phyloP scores from a whole-genome alignment of 768 basidiomycete species.

The Austroboletus eburneus region DNA sequence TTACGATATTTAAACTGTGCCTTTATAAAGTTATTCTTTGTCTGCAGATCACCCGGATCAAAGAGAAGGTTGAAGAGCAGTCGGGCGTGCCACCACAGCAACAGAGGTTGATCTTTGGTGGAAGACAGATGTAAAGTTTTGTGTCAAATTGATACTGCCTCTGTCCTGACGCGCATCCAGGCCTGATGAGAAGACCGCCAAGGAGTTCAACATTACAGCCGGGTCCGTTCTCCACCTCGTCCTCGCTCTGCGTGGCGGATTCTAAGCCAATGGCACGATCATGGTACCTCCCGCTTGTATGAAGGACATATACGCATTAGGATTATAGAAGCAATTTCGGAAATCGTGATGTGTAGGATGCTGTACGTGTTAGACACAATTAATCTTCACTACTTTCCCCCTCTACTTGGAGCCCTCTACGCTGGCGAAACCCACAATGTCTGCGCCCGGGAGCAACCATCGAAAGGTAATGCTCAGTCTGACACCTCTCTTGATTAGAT shows the following conservation, averaged over 20 bases:
- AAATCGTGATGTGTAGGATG: conserved; percentile 10
- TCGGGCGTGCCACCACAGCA: conserved; percentile 96
- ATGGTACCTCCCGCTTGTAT: conserved; percentile 1
- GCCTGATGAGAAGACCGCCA: conserved; percentile 88
- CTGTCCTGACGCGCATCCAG: conserved; percentile 37
- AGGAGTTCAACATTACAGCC: conserved; percentile 76
- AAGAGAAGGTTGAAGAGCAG: conserved; percentile 98
- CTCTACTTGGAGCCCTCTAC: too few relatives aligned
- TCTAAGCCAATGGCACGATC: conserved; percentile 30
- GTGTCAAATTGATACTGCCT: background rate
- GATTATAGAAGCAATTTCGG: conserved; percentile 22
- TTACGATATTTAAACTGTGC: background rate
- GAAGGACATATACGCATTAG: conserved; percentile 18
- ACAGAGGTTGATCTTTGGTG: conserved; percentile 89
- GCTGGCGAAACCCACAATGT: conserved; percentile 78
- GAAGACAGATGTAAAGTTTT: conserved; percentile 81
- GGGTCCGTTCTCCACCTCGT: conserved; percentile 93
- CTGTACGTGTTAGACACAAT: conserved; percentile 29
- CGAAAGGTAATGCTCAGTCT: conserved; percentile 83
- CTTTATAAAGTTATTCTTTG: background rate
- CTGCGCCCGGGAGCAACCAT: conserved; percentile 82
- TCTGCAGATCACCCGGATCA: conserved; percentile 82
- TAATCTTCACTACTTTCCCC: conserved; percentile 21
- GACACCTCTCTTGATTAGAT: conserved; percentile 48
- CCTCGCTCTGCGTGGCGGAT: conserved; percentile 89